Evolutionary conservation across 306 rosid species (phyloP), one percentile per base, ranked within the genome.

Genomic region (Corylus americana): DNA sequence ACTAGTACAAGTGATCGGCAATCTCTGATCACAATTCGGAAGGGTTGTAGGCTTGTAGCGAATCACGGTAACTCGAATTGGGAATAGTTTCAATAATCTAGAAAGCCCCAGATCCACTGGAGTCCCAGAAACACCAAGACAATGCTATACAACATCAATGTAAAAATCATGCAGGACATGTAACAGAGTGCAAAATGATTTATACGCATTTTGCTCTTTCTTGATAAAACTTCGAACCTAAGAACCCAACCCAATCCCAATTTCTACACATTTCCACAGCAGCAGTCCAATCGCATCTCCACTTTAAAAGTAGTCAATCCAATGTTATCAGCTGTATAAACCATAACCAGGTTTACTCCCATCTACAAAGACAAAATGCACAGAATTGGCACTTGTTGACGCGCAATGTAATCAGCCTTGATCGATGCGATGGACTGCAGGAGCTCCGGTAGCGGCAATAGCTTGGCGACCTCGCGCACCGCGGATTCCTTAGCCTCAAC

Each of bases 401-500:
- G 98, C 17, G 97, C 84, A 85, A 91, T 88, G 87, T 95, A 95
- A 84, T 95, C 96, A 17, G 99, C 96, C 79, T 95, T 95, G 83
- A 95, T 89, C 50, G 99, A 93, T 18, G 96, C 75, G 35, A 95
- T 95, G 71, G 99, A 93, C 61, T 86, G 99, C 11, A 95, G 90
- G 59, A 92, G 99, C 85, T 95, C 99, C 7, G 96, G 97, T 45
- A 95, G 91, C 45, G 99, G 96, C 57, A 95, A 82, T 25, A 91
- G 96, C 88, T 95, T 95, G 6, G 98, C 99, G 6, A 95, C 99
- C 88, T 95, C 98, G 18, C 98, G 91, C 55, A 95, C 97, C 39
- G 98, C 92, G 4, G 98, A 91, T 79, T 95, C 99, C 86, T 93
- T 93, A 13, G 99, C 99, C 55, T 95, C 99, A 53, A 95, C 85